Evolutionary conservation across 768 basidiomycete genomes (phyloP), one percentile per base, ranked within the genome.

Genomic region (Coprinopsis marcescibilis): DNA sequence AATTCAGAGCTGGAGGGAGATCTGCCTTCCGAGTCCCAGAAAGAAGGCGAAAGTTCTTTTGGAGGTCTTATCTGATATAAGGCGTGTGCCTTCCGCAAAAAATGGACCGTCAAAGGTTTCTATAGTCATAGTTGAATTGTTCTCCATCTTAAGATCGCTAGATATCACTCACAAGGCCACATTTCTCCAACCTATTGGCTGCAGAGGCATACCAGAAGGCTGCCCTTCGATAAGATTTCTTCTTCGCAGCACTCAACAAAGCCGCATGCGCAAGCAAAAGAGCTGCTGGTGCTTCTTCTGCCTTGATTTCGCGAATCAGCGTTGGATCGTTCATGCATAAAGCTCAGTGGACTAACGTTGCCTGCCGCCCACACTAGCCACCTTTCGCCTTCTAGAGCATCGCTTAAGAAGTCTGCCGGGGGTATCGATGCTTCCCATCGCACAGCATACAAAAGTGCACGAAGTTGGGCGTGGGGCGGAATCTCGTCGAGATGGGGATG

Each of bases 291-390:
- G 82, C 76, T 69, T 92, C 89, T 67, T 92, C 89, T 65, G 80
- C 77, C 88, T 91, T 72, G 45, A 59, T 56, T 45, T 41, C 53
- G 58, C 43, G 53, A 17, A 57, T 64, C 51, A 69, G 57, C 48
- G 49, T 20, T 51, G 33, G 25, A 34, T 35, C 26, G 8, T 14
- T 25, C 30, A 29, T 29, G 14, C 27, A 34, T 19, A 40, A 21
- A 33, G n/a, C 23, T 25, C 54, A 25, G 26, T 52, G 20, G 32
- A 73, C 81, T 48, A 68, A 91, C 89, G 64, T 80, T 80, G 53
- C 82, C 84, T 20, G 89, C 87, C 33, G 89, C 89, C 80, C 80
- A 87, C 14, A 89, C 85, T 4, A 92, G 66, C 89, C 89, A 92
- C 46, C 85, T 71, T 53, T 92, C 89, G 2, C 88, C 89, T 56